Base-by-base conservation (phyloP, 805 yeast species). In the Candida mattraensis region DNA sequence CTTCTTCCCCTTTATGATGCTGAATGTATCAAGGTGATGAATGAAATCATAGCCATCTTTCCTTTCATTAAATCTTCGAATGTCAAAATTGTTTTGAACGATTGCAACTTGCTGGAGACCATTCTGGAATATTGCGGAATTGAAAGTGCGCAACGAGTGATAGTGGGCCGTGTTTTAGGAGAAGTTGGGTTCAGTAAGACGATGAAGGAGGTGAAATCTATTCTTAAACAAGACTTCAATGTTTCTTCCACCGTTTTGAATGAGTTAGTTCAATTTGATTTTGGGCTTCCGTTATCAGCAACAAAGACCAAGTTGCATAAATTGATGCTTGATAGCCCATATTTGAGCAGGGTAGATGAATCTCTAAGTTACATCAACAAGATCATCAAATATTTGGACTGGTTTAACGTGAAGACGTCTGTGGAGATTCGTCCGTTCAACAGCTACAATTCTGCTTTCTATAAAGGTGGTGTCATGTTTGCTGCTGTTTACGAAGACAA, bases 401-500 rank as follows among this genome's bases (percentile, higher is more conserved):
- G 74, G 13, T 65, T 89, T 34, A 87, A 85, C 0, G 73, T 87
- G 1, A 62, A 45, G 15, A 35, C 53, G 3, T 24, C 37, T 1
- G 63, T 88, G 9, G 72, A 74, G 18, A 64, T 93, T 18, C 77
- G 87, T 3, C 99, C 99, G 0, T 70, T 93, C 58, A 77, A 88
- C 51, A 87, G 87, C 45, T 87, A 86, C 61, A 87, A 87, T 48
- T 75, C 82, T 20, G 73, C 80, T 7, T 91, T 87, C 54, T 93
- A 89, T 54, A 67, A 71, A 24, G 78, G 80, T 12, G 95, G 95
- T 0, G 63, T 89, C 2, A 87, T 93, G 95, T 93, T 91, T 56
- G 95, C 87, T 48, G 87, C 85, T 0, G 74, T 87, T 1, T 74
- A 78, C 45, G 83, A 86, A 36, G 81, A 78, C 3, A 78, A 70